A percentile compares a stretch with the other conserved stretches of the same genome.
Conservation (phyloP, 768 basidiomycete genomes). For the Kwoniella botswanensis region DNA sequence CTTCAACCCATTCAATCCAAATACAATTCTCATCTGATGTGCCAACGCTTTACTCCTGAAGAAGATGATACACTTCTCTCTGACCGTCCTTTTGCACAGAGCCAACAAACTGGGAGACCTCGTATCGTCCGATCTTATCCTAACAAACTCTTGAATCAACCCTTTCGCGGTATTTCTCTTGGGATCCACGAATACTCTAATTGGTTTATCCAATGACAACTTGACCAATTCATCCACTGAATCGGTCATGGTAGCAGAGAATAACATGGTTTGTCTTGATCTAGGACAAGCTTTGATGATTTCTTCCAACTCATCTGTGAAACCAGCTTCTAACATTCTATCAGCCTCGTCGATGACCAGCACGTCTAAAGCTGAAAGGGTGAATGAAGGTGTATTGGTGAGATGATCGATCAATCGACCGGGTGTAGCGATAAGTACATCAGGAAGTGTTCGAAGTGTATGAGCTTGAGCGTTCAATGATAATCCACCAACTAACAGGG, state of each 20-base stretch:
- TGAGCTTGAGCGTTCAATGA: constrained; percentile 91
- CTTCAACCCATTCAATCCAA: constrained; percentile 74
- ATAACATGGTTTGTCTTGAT: constrained; percentile 91
- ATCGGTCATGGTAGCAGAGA: constrained; percentile 99
- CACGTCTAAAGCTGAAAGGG: constrained; percentile 87
- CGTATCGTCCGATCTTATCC: constrained; percentile 69
- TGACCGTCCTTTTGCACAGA: constrained; percentile 87
- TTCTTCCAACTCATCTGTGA: constrained; percentile 90
- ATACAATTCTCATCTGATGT: constrained; percentile 94
- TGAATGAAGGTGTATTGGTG: constrained; percentile 90
- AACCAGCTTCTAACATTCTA: constrained; percentile 87
- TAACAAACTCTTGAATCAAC: constrained; percentile 91
- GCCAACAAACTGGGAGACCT: constrained; percentile 61
- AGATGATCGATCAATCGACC: constrained; percentile 98
- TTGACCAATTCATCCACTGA: constrained; percentile 90
- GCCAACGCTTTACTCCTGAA: constrained; percentile 95
- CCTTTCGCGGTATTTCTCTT: constrained; percentile 83
- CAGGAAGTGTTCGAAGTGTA: constrained; percentile 81
- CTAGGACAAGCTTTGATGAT: constrained; percentile 87
- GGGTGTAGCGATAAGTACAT: constrained; percentile 94
- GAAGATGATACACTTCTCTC: constrained; percentile 83
- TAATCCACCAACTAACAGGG: constrained; percentile 92
- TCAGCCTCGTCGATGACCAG: constrained; percentile 97
- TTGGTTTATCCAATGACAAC: constrained; percentile 90
- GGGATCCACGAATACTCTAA: constrained; percentile 92